phyloP scores from a whole-genome alignment of 805 yeast species.

The Jamesozyma spencerorum region DNA sequence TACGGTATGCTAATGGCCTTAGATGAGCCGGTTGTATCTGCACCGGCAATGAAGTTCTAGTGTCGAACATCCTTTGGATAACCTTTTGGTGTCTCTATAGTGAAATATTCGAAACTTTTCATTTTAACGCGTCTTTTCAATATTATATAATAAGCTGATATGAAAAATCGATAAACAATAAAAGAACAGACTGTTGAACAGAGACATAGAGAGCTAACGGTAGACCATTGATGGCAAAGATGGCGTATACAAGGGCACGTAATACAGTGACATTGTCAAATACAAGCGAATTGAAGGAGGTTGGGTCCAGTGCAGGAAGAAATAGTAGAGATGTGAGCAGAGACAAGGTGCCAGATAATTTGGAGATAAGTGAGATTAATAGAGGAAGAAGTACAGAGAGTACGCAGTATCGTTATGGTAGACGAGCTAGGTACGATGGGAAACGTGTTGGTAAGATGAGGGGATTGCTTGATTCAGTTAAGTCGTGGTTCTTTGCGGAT shows the following conservation, averaged over 20 bases:
- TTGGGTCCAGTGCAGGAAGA: no score
- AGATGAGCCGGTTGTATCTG: slow-evolving; percentile 70
- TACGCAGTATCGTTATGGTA: no score
- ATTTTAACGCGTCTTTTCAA: neutral
- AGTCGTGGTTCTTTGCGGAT: neutral
- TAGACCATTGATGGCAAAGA: neutral
- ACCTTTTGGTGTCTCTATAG: neutral
- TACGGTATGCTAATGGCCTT: slow-evolving; percentile 85
- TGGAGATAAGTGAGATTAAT: no score
- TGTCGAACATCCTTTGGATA: slow-evolving; percentile 10
- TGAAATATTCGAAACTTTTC: neutral
- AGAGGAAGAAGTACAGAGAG: no score
- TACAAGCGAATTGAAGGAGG: no score
- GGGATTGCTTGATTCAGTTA: neutral
- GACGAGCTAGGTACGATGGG: neutral
- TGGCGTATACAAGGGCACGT: neutral
- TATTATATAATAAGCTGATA: no score
- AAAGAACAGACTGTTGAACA: no score
- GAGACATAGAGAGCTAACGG: no score
- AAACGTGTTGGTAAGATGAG: neutral
- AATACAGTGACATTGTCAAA: no score
- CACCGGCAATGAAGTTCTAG: slow-evolving; percentile 51
- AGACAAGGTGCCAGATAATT: no score
- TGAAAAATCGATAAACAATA: no score
- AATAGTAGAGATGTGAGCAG: no score